These are phyloP conservation scores for Berberis thunbergii DNA, from an alignment of 164 flowering plant genomes.

Conservation along the genomic window DNA sequence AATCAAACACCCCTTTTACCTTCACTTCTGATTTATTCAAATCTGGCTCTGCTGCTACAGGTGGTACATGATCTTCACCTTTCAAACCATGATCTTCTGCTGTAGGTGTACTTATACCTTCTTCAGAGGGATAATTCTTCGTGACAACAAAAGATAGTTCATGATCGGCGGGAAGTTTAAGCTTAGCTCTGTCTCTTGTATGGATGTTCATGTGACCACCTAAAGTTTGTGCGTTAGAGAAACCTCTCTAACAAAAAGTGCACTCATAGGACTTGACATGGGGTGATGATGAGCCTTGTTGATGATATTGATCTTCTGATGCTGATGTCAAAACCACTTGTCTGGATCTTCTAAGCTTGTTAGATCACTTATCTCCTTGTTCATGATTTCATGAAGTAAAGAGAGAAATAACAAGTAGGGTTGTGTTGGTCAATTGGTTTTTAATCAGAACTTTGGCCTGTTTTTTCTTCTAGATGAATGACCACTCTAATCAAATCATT, in stretches of 20 bases:
- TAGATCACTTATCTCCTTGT: not conserved
- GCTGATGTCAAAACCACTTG: not conserved
- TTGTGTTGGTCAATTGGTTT: not conserved
- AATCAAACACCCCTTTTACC: no score
- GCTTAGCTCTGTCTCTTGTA: conserved; percentile 41
- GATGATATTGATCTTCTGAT: not conserved
- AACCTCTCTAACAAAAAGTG: conserved; percentile 31
- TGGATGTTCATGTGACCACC: conserved; percentile 49
- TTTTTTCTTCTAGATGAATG: no score
- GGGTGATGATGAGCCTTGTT: not conserved
- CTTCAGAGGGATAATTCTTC: not conserved
- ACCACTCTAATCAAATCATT: no score
- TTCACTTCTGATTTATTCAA: no score
- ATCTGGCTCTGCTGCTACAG: not conserved
- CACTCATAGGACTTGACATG: conserved; percentile 19
- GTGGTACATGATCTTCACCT: conserved; percentile 8
- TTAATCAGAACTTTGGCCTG: no score
- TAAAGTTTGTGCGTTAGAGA: conserved; percentile 37
- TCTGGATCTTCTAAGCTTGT: not conserved
- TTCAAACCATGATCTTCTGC: not conserved
- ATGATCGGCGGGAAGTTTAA: conserved; percentile 16
- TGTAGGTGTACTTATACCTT: not conserved
- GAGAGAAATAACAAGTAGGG: not conserved
- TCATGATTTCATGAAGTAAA: not conserved
- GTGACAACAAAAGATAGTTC: not conserved